phyloP scores from a whole-genome alignment of 2,329 filamentous ascomycete species.

The Xylaria polymorpha region DNA sequence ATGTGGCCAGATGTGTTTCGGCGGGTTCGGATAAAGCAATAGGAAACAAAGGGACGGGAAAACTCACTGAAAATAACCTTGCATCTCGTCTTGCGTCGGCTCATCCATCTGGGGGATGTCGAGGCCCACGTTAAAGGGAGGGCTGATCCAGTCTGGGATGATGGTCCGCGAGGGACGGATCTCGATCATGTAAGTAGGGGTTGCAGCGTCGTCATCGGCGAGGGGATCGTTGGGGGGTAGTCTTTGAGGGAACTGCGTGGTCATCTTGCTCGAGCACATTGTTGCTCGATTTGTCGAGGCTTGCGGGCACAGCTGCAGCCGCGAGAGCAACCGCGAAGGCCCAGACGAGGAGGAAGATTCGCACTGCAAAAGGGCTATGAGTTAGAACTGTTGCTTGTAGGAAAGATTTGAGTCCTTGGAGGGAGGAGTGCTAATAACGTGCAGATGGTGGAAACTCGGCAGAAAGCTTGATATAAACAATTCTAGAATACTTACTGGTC shows the following conservation, averaged over 20 bases:
- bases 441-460: not conserved
- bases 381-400: not conserved
- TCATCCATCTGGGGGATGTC: not conserved
- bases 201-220: not conserved
- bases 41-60: not conserved
- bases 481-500: not conserved
- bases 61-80: slow-evolving; percentile 4
- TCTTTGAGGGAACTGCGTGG: not conserved
- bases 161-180: not conserved
- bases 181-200: not conserved
- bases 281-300: not conserved
- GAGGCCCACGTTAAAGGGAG: not conserved
- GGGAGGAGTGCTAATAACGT: not conserved
- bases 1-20: not conserved
- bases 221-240: not conserved
- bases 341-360: not conserved
- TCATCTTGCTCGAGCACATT: not conserved
- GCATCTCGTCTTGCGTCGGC: not conserved
- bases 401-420: not conserved
- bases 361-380: not conserved
- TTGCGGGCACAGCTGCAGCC: not conserved
- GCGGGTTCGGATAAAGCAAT: not conserved
- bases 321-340: not conserved
- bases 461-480: not conserved
- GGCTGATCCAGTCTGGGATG: slow-evolving; percentile 7